Conservation (phyloP, 176 grass and related monocot genomes). For the Lolium rigidum region DNA sequence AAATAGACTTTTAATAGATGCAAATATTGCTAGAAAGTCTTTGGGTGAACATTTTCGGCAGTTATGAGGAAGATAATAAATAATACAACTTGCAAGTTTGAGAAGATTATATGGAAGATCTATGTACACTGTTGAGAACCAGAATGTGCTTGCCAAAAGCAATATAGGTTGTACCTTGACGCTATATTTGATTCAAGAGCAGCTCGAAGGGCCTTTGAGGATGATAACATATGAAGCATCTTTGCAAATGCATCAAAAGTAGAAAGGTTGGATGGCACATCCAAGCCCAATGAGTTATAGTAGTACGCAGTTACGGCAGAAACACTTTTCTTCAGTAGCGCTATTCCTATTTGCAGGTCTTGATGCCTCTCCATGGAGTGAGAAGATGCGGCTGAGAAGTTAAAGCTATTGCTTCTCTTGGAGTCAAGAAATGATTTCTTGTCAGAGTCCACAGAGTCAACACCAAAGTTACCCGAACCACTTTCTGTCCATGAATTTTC, state of each 20-base stretch:
- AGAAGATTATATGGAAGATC: background rate
- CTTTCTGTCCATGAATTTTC: conserved; percentile 81
- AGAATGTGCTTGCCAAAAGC: conserved; percentile 29
- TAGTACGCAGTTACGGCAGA: conserved; percentile 75
- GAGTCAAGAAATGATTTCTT: conserved; percentile 57
- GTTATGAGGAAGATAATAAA: background rate
- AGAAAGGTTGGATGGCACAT: conserved; percentile 88
- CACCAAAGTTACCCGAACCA: conserved; percentile 78
- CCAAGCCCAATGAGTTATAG: conserved; percentile 87
- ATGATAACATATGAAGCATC: conserved; percentile 76
- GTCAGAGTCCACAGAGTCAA: conserved; percentile 74
- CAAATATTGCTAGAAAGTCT: background rate
- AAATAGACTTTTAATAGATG: background rate
- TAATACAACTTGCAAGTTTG: background rate
- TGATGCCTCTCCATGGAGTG: conserved; percentile 86
- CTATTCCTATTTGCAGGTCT: conserved; percentile 87
- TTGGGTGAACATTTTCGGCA: background rate
- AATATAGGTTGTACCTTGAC: conserved; percentile 59
- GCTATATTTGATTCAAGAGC: conserved; percentile 62
- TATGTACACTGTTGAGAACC: background rate
- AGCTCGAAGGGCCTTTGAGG: conserved; percentile 75
- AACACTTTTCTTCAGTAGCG: conserved; percentile 90
- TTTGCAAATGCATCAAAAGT: conserved; percentile 91
- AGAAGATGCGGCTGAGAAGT: conserved; percentile 71
- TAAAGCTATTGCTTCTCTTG: conserved; percentile 74